Evolutionary conservation across 768 basidiomycete genomes (phyloP), one percentile per base, ranked within the genome.

Genomic region (Grammothele lineata): DNA sequence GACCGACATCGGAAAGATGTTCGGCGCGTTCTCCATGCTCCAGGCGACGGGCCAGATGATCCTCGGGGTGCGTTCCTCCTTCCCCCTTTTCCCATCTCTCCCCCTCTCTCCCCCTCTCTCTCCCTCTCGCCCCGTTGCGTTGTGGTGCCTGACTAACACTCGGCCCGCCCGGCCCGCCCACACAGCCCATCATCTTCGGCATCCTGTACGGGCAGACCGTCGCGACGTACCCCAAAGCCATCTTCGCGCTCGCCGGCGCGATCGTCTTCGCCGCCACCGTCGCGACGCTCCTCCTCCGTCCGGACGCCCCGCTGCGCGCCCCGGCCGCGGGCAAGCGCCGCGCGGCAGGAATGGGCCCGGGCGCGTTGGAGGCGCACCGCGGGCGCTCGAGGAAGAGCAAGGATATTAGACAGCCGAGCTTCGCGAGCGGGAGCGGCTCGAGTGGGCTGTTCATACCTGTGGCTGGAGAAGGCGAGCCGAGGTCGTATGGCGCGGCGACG

Each of bases 1-100:
- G 32, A 55, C 58, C 25, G 62, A 63, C 6, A 51, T 59, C 1
- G 87, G 87, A 0, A 72, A 78, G 18, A 58, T 90, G 30, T 87
- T 90, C 45, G 86, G 86, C 12, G 85, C 85, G 1, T 68, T 89
- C 46, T 81, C 84, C 2, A 76, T 86, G 14, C 60, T 89, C 35
- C 77, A 80, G 43, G 83, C 87, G 0, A 62, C 81, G 8, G 80
- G 80, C 0, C 81, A 83, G 61, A 80, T 77, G 47, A 78, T 88
- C 34, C 42, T 77, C 17, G 75, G 71, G 34, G 76, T 75, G 52
- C 32, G 68, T 62, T 36, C 26, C 19, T 23, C 3, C 27, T 36
- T 42, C 9, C 26, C 6, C 35, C 36, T 35, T 37, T 35, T 42
- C 23, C 37, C 24, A 23, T 40, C 38, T 38, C 12, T 19, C 35